These are phyloP conservation scores for Coccomyxa sp. DNA, from an alignment of 139 green algal species.

Conservation along the genomic window DNA sequence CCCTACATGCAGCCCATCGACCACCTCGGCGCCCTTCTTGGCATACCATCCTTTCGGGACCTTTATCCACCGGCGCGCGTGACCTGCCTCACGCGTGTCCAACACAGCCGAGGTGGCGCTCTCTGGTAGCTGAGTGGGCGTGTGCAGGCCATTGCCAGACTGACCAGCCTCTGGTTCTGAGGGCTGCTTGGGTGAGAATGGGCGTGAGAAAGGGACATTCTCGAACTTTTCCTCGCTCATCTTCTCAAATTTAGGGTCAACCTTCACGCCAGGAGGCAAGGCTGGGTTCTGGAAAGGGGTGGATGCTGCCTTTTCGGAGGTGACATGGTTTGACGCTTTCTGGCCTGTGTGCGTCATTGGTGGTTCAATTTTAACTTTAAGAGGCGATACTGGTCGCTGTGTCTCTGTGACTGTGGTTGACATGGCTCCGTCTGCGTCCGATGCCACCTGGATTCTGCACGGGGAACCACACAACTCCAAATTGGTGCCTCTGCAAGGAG, in stretches of 20 bases:
- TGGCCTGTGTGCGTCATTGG: not conserved
- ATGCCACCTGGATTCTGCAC: not conserved
- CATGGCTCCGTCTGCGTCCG: not conserved
- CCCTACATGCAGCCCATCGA: not conserved
- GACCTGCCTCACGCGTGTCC: not conserved
- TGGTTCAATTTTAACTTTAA: not conserved
- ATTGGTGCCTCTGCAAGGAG: not conserved
- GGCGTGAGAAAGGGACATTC: not conserved
- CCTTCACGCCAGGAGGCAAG: not conserved
- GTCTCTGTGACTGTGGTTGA: not conserved
- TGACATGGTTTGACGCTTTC: not conserved
- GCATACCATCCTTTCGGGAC: not conserved
- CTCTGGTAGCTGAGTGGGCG: not conserved
- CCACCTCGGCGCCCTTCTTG: not conserved
- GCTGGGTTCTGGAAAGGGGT: not conserved
- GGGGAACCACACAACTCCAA: not conserved
- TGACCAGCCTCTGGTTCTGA: not conserved
- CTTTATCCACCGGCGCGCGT: not conserved
- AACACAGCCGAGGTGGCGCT: not conserved
- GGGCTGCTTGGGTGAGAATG: not conserved
- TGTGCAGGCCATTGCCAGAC: not conserved
- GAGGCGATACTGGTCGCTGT: not conserved
- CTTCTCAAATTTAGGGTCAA: not conserved
- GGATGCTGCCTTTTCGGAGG: not conserved
- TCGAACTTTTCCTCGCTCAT: not conserved